Base-by-base conservation (phyloP, 129 eudicot species). In the Escallonia rubra region DNA sequence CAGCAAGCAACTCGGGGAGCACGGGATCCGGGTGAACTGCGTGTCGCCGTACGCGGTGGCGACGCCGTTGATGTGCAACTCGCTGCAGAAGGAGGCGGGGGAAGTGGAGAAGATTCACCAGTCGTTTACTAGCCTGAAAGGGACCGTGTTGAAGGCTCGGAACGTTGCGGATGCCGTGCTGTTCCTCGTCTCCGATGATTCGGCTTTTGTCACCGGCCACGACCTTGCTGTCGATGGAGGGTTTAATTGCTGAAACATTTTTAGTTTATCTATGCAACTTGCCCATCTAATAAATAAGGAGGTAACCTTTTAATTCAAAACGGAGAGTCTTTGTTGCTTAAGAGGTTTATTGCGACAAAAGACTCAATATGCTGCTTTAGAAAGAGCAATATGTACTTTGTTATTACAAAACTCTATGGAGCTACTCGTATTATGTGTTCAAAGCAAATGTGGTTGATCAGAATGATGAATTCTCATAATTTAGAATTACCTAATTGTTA, bases 21-120 rank as follows among this genome's bases (percentile, higher is more conserved):
- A 79, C 46, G 79, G 79, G 16, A 74, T 79, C 3, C 49, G 83
- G 50, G 83, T 79, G 6, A 79, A 79, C 43, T 53, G 72, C 5
- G 79, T 79, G 63, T 79, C 83, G 53, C 83, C 83, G 3, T 59
- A 65, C 8, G 72, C 14, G 7, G n/a, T 78, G 10, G 67, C 57
- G 13, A 78, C 82, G 6, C 78, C 74, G 3, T 23, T 78, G 61
- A 8, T 48, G 9, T n/a, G 43, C 42, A 46, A 41, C 4, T 12
- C 10, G 6, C 1, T 54, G 59, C 41, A 41, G 3, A 48, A 43
- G 64, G 14, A 39, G 10, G 13, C 40, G 0, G 77, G 58, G 40
- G 77, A 70, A 14, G 67, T 75, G 15, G 77, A 74, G 61, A 66
- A 74, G 41, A n/a, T 45, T 7, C 65, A 34, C 50, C 57, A 61